A percentile compares a stretch with the other conserved stretches of the same genome.
These are phyloP conservation scores for Nicotiana obtusifolia DNA, from an alignment of 257 asterid genomes.

Conservation along the genomic window DNA sequence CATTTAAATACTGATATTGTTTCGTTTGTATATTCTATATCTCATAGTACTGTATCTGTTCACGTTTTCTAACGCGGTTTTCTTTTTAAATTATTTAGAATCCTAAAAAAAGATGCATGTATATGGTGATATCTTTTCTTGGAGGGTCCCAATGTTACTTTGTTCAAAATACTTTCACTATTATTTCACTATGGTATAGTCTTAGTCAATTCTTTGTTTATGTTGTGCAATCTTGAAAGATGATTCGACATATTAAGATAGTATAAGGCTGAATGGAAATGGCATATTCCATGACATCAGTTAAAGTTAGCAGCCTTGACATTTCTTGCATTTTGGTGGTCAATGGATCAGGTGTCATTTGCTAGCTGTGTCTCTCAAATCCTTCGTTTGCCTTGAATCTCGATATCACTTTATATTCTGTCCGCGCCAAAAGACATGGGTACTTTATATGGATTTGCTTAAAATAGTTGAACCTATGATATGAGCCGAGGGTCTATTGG, in stretches of 20 bases:
- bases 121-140: not conserved
- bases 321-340: not conserved
- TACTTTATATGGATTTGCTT: no score
- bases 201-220: not conserved
- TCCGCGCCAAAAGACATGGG: no score
- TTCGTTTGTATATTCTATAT: not conserved
- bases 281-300: not conserved
- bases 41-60: not conserved
- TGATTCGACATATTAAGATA: not conserved
- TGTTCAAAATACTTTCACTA: not conserved
- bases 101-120: no score
- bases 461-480: no score
- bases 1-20: not conserved
- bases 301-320: not conserved
- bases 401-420: no score
- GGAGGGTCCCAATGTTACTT: not conserved
- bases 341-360: not conserved
- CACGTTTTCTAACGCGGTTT: not conserved
- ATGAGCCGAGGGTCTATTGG: no score
- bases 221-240: not conserved
- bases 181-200: not conserved
- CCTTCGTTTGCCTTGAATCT: not conserved
- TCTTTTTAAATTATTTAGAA: not conserved
- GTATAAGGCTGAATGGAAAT: not conserved
- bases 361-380: not conserved